Base-by-base conservation (phyloP, 495 filamentous ascomycete genomes). In the Neurospora cerealis region DNA sequence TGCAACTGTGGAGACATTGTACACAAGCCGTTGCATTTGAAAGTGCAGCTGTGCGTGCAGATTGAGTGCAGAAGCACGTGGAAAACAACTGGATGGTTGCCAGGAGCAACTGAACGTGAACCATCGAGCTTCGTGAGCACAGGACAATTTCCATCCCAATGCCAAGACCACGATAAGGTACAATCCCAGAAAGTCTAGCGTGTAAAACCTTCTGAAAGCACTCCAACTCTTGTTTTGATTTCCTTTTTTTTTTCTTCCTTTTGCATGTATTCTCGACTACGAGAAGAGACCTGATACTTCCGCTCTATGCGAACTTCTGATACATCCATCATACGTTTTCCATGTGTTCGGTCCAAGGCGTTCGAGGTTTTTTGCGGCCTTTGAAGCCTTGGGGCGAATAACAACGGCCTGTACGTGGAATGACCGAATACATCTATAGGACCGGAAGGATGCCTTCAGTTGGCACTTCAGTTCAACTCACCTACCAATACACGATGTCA, bases 1-100 rank as follows among this genome's bases (percentile, higher is more conserved):
- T 39, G 37, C 72, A 71, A 70, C 54, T 74, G 73, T 74, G 73
- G 73, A 72, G 71, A 28, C 48, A 28, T 32, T 73, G 54, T 48
- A 19, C 21, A 28, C 38, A 41, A 70, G 71, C 54, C 60, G n/a
- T 70, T n/a, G 60, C 60, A 62, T 62, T 24, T 71, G 70, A 71
- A 70, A 69, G 70, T 66, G 54, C 28, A 66, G 42, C 44, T 69
- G 44, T 37, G 15, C 71, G 71, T 37, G 71, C 36, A 48, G 10
- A 54, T 60, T 48, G 10, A 13, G 21, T 60, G 54, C 32, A 66
- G 15, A 66, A 62, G 28, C 54, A 66, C 54, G 54, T 66, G 54
- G 54, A 66, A 66, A 66, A 66, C 28, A 66, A 10, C 6, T 32
- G 13, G 54, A 28, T 7, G 54, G 54, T 66, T 66, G 54, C 54